A percentile compares a stretch with the other conserved stretches of the same genome.
Conservation (phyloP, 73 alveolate species). For the Paramecium sexaurelia region DNA sequence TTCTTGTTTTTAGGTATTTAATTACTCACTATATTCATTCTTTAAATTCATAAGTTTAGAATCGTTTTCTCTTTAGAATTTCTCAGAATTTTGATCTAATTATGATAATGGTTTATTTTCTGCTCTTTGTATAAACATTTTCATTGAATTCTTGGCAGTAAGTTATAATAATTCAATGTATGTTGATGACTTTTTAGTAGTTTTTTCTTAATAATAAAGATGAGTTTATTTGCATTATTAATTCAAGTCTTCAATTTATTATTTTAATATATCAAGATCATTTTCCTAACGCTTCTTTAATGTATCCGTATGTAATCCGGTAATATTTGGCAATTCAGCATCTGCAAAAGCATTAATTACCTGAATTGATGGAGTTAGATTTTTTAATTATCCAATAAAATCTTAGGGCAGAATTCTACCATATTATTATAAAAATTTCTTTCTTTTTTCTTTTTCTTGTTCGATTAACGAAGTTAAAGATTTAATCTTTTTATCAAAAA, state of each 20-base stretch:
- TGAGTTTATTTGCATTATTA: conserved; percentile 27
- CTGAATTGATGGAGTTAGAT: conserved; percentile 34
- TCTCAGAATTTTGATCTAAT: neutral
- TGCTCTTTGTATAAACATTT: conserved; percentile 14
- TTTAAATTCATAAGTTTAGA: neutral
- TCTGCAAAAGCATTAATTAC: neutral
- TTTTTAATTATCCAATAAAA: conserved; percentile 68
- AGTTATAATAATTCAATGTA: neutral
- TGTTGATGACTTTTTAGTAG: neutral
- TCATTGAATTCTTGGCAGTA: conserved; percentile 55
- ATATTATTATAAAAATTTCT: conserved; percentile 44
- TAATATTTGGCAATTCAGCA: conserved; percentile 23
- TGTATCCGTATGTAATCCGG: neutral
- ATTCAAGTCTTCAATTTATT: conserved; percentile 41
- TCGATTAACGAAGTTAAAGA: conserved; percentile 16
- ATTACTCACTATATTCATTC: neutral
- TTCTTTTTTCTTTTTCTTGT: conserved; percentile 64
- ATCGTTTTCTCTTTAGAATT: conserved; percentile 1
- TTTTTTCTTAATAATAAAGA: conserved; percentile 22
- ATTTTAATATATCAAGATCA: conserved; percentile 32
- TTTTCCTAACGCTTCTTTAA: neutral
- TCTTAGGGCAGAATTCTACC: conserved; percentile 69
- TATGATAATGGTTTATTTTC: conserved; percentile 24
- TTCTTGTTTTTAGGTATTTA: neutral
- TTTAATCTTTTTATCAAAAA: conserved; percentile 43